Evolutionary conservation across 2,329 filamentous ascomycete species (phyloP).

Genomic region (Polytolypa hystricis): DNA sequence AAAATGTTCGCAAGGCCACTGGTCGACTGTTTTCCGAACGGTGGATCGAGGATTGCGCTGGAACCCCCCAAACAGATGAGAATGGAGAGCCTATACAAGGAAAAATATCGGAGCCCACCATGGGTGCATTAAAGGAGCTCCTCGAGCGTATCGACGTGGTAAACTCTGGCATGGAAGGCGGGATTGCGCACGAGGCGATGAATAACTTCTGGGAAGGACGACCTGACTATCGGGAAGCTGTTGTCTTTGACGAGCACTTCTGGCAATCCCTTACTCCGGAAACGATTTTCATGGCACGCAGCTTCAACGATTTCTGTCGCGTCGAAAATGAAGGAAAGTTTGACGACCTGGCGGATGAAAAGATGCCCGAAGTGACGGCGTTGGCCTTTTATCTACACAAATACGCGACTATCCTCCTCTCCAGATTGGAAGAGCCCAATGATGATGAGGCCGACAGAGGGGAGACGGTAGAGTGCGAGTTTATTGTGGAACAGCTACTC

Average conservation of each 20-base stretch:
- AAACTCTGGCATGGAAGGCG: constrained; percentile 79
- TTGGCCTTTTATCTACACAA: constrained; percentile 77
- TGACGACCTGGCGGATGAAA: constrained; percentile 71
- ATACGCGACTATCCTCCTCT: constrained; percentile 51
- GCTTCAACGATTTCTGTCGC: constrained; percentile 88
- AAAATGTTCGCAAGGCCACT: constrained; percentile 84
- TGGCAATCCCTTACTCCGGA: constrained; percentile 53
- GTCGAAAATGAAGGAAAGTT: constrained; percentile 62
- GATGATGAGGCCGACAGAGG: constrained; percentile 60
- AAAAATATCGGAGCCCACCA: constrained; percentile 50
- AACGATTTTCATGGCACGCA: constrained; percentile 78
- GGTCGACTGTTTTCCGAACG: constrained; percentile 81
- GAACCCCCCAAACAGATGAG: constrained; percentile 47
- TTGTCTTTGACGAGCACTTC: constrained; percentile 36
- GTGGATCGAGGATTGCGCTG: constrained; percentile 96
- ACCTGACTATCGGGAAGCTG: constrained; percentile 43
- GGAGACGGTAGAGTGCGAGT: constrained; percentile 81
- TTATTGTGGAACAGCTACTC: constrained; percentile 88
- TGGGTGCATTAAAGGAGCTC: constrained; percentile 79
- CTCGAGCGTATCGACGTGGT: constrained; percentile 89
- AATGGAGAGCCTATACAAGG: constrained; percentile 37
- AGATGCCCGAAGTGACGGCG: constrained; percentile 87
- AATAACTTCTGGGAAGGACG: constrained; percentile 90
- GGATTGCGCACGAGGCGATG: constrained; percentile 90
- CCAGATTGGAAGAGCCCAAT: constrained; percentile 25